Conservation (phyloP, 805 yeast genomes). For the Yamadazyma sp. region DNA sequence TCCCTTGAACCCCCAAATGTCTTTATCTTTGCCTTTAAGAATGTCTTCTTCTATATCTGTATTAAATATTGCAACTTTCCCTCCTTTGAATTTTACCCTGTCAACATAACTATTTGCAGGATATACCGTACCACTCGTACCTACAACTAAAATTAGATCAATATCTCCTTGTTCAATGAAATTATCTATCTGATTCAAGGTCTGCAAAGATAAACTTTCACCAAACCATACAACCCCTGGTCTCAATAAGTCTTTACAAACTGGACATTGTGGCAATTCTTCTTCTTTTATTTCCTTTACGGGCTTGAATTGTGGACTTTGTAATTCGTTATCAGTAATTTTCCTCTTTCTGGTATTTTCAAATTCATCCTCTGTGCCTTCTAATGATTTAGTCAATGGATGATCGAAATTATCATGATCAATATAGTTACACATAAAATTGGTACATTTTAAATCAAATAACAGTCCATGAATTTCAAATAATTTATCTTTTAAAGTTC, state of each 20-base stretch:
- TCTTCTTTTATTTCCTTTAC: constrained; percentile 44
- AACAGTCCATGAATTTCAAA: constrained; percentile 78
- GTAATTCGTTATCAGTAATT: constrained; percentile 8
- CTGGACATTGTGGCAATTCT: constrained; percentile 75
- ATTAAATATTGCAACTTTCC: constrained; percentile 81
- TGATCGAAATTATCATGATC: constrained; percentile 50
- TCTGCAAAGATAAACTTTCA: constrained; percentile 69
- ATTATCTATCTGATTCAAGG: constrained; percentile 65
- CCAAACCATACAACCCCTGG: constrained; percentile 97
- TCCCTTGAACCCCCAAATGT: constrained; percentile 72
- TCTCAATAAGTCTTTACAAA: constrained; percentile 62
- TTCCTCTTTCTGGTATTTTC: constrained; percentile 12
- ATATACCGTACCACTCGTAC: constrained; percentile 83
- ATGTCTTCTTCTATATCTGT: constrained; percentile 55
- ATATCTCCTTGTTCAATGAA: constrained; percentile 55
- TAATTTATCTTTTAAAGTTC: constrained; percentile 51
- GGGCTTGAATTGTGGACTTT: constrained; percentile 43
- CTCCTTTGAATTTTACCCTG: constrained; percentile 67
- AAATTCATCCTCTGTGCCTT: constrained; percentile 36
- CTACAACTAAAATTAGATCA: constrained; percentile 77
- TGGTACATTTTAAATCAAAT: constrained; percentile 71
- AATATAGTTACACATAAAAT: constrained; percentile 64
- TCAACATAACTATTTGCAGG: constrained; percentile 93
- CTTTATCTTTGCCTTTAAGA: constrained; percentile 36
- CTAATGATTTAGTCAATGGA: constrained; percentile 58